Evolutionary conservation across 495 filamentous ascomycete species (phyloP).

Genomic region (Penicillium argentinense): DNA sequence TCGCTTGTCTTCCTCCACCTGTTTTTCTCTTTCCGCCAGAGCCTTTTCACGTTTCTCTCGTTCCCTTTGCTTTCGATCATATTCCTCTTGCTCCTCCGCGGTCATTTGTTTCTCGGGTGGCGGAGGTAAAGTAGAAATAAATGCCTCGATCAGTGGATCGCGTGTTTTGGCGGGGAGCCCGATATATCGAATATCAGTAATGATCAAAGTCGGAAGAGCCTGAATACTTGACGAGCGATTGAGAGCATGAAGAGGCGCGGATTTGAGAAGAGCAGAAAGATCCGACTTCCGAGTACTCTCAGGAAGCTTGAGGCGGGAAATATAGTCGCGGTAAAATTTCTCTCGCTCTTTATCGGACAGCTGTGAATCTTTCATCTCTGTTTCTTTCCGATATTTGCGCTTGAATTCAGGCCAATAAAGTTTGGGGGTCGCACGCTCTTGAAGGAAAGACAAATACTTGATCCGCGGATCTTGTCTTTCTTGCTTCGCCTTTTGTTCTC

Average conservation of each 20-base stretch:
- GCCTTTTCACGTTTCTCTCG: constrained; percentile 70
- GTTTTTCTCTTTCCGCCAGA: constrained; percentile 68
- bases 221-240: constrained; percentile 64
- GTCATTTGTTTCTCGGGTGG: constrained; percentile 58
- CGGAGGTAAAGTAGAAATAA: constrained; percentile 69
- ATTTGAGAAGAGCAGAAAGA: constrained; percentile 72
- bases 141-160: constrained; percentile 71
- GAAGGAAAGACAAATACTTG: constrained; percentile 78
- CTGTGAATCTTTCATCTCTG: constrained; percentile 73
- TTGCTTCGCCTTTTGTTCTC: constrained; percentile 69
- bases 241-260: constrained; percentile 59
- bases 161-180: constrained; percentile 68
- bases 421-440: constrained; percentile 79
- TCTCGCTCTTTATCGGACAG: constrained; percentile 86
- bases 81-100: constrained; percentile 59
- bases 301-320: constrained; percentile 73
- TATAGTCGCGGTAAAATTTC: constrained; percentile 86
- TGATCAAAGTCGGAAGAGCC: constrained; percentile 64
- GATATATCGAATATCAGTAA: constrained; percentile 79
- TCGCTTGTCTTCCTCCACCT: constrained; percentile 73
- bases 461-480: constrained; percentile 85
- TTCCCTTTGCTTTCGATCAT: constrained; percentile 61
- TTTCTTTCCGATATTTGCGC: constrained; percentile 80
- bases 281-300: constrained; percentile 76
- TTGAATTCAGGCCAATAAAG: constrained; percentile 97